Conservation (phyloP, 2,329 filamentous ascomycete genomes). For the Alternaria panax region DNA sequence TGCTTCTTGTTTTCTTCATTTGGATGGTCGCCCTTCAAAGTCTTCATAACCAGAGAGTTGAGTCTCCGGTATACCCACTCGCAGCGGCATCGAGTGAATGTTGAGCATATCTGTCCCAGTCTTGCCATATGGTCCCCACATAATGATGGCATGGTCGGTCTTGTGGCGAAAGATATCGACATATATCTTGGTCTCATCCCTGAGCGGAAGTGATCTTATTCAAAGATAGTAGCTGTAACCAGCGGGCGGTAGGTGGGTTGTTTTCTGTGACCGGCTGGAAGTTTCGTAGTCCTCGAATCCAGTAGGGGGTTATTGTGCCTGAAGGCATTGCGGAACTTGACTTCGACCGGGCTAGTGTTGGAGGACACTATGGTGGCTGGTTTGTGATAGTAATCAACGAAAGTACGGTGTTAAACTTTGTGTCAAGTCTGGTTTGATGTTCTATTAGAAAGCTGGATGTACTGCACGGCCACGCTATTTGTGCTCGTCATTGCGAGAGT, state of each 20-base stretch:
- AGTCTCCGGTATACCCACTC: background rate
- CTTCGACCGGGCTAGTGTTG: background rate
- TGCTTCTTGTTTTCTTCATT: background rate
- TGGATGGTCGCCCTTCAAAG: conserved; percentile 45
- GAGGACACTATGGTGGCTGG: background rate
- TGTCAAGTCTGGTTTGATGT: background rate
- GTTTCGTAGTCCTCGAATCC: background rate
- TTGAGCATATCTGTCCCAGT: conserved; percentile 16
- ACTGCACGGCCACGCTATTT: background rate
- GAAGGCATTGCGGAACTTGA: background rate
- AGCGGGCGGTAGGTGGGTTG: background rate
- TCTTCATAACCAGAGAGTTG: conserved; percentile 39
- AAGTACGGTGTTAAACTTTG: background rate
- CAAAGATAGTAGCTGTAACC: background rate
- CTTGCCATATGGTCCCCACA: conserved; percentile 56
- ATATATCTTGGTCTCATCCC: conserved; percentile 10
- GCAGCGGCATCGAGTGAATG: background rate
- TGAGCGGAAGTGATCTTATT: conserved; percentile 2
- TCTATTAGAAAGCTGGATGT: background rate
- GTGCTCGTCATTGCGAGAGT: background rate
- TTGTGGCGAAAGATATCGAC: conserved; percentile 23
- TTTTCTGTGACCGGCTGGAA: background rate
- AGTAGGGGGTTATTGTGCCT: background rate
- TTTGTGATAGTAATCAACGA: background rate
- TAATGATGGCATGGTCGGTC: conserved; percentile 45